Evolutionary conservation across 2,329 filamentous ascomycete species (phyloP).

Genomic region (Corynespora cassiicola): DNA sequence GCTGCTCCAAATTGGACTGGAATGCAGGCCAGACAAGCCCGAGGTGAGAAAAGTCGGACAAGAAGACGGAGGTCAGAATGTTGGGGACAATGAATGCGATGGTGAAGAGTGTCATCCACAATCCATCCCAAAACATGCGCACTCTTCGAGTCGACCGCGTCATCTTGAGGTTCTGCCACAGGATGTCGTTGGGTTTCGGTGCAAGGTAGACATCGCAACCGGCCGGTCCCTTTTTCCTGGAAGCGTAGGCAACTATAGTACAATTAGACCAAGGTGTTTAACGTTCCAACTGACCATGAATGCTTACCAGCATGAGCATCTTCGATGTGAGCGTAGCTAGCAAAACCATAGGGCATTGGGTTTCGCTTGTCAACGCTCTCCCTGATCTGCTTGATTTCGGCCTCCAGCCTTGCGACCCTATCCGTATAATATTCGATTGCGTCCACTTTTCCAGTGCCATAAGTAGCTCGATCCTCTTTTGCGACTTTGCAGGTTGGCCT

Average conservation of each 20-base stretch:
- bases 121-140: slow-evolving; percentile 76
- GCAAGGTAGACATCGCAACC: slow-evolving; percentile 80
- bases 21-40: slow-evolving; percentile 83
- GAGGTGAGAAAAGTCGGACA: slow-evolving; percentile 84
- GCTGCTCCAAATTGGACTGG: slow-evolving; percentile 64
- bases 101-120: slow-evolving; percentile 84
- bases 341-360: slow-evolving; percentile 90
- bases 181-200: slow-evolving; percentile 86
- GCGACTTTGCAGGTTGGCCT: slow-evolving; percentile 80
- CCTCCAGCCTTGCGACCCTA: slow-evolving; percentile 81
- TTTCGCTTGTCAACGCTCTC: slow-evolving; percentile 85
- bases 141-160: slow-evolving; percentile 71
- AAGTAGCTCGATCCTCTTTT: slow-evolving; percentile 72
- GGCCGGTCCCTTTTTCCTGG: slow-evolving; percentile 78
- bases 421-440: slow-evolving; percentile 92
- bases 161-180: slow-evolving; percentile 91
- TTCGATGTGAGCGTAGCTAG: slow-evolving; percentile 85
- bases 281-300: too few species aligned
- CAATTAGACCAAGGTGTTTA: too few species aligned
- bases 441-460: slow-evolving; percentile 79
- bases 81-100: slow-evolving; percentile 89
- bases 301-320: slow-evolving; percentile 87
- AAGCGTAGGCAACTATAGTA: slow-evolving; percentile 77
- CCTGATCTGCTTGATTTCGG: slow-evolving; percentile 83
- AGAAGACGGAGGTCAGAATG: slow-evolving; percentile 89